Evolutionary conservation across 2,329 filamentous ascomycete genomes (phyloP), one percentile per base, ranked within the genome.

Genomic region (Cercospora canescens): DNA sequence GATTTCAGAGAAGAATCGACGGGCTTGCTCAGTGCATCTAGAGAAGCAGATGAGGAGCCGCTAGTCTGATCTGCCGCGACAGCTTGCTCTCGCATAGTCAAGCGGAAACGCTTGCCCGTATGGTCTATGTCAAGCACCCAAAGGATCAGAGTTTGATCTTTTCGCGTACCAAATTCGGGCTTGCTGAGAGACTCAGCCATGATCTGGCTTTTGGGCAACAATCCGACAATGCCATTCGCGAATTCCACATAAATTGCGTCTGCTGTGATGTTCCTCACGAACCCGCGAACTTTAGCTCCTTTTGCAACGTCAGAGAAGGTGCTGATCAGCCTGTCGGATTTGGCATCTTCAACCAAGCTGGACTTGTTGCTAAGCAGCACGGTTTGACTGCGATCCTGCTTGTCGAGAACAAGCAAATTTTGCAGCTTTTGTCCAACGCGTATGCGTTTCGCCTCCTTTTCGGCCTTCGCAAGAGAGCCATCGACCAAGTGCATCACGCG

Each of bases 231-330:
- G 35, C 87, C 88, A 72, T 89, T 91, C 45, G 89, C 88, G 77
- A 97, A 97, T 74, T 96, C 90, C n/a, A 97, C 87, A 74, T 97
- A 98, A 11, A 94, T 84, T 50, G 91, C 93, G 8, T 90, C 91
- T 2, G 87, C 81, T 0, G 92, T 94, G 60, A 97, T 90, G 73
- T 95, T 96, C 66, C 90, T 89, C 28, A 99, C 88, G 73, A 94
- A 97, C 6, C 94, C 94, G 65, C 88, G 86, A 7, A 93, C 86
- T 26, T 88, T 81, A 35, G 87, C 84, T 32, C 91, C 91, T 69
- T 90, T 85, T 69, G 88, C 86, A 21, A 93, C 85, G 70, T 94
- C 88, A 24, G 91, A 88, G 63, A 95, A 90, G 50, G 80, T 86
- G 18, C 84, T 85, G n/a, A 96, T 83, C 12, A 98, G 84, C 61